Conservation (phyloP, 2,329 filamentous ascomycete species). For the Diaporthe eres region DNA sequence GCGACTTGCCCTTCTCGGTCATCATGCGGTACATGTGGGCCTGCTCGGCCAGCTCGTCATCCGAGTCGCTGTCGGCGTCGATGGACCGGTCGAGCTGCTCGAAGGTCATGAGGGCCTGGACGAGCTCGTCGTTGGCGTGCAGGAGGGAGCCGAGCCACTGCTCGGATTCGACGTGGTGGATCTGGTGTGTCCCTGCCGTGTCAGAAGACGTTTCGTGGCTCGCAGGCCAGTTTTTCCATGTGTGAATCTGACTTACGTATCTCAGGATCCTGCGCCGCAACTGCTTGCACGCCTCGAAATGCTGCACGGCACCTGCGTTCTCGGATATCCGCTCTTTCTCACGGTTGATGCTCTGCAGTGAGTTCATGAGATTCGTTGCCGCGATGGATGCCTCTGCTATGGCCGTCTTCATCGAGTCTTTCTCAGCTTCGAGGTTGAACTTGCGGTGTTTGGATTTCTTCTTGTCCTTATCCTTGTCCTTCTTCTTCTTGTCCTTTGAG, state of each 20-base stretch:
- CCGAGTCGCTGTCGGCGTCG: constrained; percentile 80
- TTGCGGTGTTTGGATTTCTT: constrained; percentile 70
- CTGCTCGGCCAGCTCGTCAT: constrained; percentile 77
- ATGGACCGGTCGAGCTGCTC: constrained; percentile 93
- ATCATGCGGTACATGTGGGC: constrained; percentile 75
- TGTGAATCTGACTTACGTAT: constrained; percentile 69
- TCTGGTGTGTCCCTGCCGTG: constrained; percentile 59
- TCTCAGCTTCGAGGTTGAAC: constrained; percentile 91
- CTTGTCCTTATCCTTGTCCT: constrained; percentile 62
- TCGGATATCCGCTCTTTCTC: constrained; percentile 91
- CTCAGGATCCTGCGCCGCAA: constrained; percentile 87
- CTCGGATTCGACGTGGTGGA: constrained; percentile 91
- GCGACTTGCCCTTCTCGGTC: constrained; percentile 65
- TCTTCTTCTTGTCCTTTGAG: constrained; percentile 60
- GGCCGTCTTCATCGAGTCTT: constrained; percentile 86
- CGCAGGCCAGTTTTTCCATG: background rate
- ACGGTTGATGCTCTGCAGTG: constrained; percentile 90
- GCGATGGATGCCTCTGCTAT: constrained; percentile 92
- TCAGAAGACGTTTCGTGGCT: background rate
- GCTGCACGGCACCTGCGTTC: constrained; percentile 79
- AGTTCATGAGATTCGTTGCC: constrained; percentile 90
- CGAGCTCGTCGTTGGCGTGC: constrained; percentile 96
- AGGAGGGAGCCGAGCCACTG: constrained; percentile 93
- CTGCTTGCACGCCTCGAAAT: constrained; percentile 89
- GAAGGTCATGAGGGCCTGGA: constrained; percentile 92